phyloP scores from a whole-genome alignment of 352 stramenopile species.

The Phytopythium delawarense region DNA sequence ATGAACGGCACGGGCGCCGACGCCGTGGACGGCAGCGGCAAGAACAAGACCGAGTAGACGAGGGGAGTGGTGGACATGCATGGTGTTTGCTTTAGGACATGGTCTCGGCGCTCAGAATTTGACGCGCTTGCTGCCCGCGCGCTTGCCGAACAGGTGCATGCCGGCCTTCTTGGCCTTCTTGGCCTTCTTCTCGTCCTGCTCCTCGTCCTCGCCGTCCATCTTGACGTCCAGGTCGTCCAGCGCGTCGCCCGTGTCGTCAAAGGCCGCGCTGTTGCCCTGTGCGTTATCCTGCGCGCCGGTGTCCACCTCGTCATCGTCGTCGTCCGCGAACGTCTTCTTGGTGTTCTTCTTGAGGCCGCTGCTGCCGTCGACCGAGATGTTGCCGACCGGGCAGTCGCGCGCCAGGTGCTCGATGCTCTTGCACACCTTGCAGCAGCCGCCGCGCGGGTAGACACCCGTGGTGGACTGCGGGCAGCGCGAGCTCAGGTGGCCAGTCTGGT shows the following conservation, averaged over 20 bases:
- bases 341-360: slow-evolving; percentile 62
- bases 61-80: too few relatives aligned
- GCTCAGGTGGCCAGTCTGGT: slow-evolving; percentile 83
- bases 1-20: slow-evolving; percentile 7
- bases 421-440: slow-evolving; percentile 87
- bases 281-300: slow-evolving; percentile 26
- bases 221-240: slow-evolving; percentile 40
- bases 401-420: slow-evolving; percentile 81
- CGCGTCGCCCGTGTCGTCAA: slow-evolving; percentile 44
- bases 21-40: slow-evolving; percentile 7
- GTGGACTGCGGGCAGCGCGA: slow-evolving; percentile 82
- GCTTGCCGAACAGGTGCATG: slow-evolving; percentile 4
- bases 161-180: slow-evolving; percentile 14
- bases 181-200: slow-evolving; percentile 10
- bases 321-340: slow-evolving; percentile 68
- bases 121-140: slow-evolving; percentile 22
- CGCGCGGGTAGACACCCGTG: slow-evolving; percentile 87
- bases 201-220: slow-evolving; percentile 17
- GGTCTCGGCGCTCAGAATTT: slow-evolving; percentile 34
- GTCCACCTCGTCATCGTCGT: slow-evolving; percentile 42
- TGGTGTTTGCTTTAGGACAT: not conserved
- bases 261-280: slow-evolving; percentile 11
- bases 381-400: slow-evolving; percentile 72
- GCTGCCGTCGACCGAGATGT: slow-evolving; percentile 60
- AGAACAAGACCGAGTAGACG: slow-evolving; percentile 20